Conservation (phyloP, 257 asterid genomes). For the Solanum paucissectum region DNA sequence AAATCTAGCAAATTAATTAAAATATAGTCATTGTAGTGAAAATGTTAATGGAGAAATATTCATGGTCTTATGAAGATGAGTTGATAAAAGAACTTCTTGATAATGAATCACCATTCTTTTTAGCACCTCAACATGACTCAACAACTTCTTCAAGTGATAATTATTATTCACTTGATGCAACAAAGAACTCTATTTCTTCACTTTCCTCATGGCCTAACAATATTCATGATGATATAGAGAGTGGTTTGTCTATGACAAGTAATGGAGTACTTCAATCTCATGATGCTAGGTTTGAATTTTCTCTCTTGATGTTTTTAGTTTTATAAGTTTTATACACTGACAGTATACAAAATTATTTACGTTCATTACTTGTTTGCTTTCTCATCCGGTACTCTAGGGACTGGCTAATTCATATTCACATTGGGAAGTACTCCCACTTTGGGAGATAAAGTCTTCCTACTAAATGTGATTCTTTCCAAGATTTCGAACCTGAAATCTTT, state of each 20-base stretch:
- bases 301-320: background rate
- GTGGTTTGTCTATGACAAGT: constrained; percentile 13
- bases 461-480: background rate
- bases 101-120: constrained; percentile 33
- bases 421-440: background rate
- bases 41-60: constrained; percentile 14
- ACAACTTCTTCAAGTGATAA: background rate
- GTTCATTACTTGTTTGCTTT: too few relatives aligned
- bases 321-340: background rate
- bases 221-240: constrained; percentile 14
- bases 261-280: constrained; percentile 11
- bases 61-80: constrained; percentile 26
- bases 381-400: too few relatives aligned
- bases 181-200: background rate
- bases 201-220: constrained; percentile 15
- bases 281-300: constrained; percentile 27
- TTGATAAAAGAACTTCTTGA: constrained; percentile 44
- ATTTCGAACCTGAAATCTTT: background rate
- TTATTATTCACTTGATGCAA: background rate
- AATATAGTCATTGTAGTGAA: background rate
- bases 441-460: background rate
- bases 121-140: constrained; percentile 18
- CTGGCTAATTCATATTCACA: too few relatives aligned
- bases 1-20: background rate
- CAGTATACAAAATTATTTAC: background rate